Conservation (phyloP, 345 rosid species). For the Corymbia maculata region DNA sequence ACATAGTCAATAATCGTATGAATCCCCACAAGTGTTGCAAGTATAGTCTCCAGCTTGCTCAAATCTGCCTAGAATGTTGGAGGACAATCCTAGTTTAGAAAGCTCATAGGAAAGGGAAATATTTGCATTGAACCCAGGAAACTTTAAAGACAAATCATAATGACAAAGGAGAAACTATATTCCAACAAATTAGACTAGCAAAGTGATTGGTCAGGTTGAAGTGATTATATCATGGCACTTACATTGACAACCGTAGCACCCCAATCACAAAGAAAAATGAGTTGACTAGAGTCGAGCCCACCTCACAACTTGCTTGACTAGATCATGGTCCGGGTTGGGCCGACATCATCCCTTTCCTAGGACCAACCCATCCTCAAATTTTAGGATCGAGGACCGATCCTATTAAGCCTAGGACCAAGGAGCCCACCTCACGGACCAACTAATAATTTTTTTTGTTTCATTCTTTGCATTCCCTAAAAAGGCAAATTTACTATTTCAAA, state of each 20-base stretch:
- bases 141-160: neutral
- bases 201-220: neutral
- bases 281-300: too few species aligned
- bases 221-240: neutral
- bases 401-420: too few species aligned
- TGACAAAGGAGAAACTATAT: neutral
- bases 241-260: constrained; percentile 94
- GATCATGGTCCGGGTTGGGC: too few species aligned
- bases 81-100: neutral
- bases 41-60: constrained; percentile 86
- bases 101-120: neutral
- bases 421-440: too few species aligned
- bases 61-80: constrained; percentile 61
- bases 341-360: too few species aligned
- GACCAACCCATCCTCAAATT: too few species aligned
- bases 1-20: constrained; percentile 92
- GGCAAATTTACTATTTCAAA: too few species aligned
- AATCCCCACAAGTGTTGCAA: constrained; percentile 88
- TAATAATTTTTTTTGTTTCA: too few species aligned
- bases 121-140: neutral
- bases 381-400: too few species aligned
- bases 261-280: constrained; percentile 94
- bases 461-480: too few species aligned
- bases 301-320: constrained; percentile 86
- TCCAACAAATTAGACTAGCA: neutral